These are phyloP conservation scores for Fraxinus baroniana DNA, from an alignment of 305 asterid species.

Conservation along the genomic window DNA sequence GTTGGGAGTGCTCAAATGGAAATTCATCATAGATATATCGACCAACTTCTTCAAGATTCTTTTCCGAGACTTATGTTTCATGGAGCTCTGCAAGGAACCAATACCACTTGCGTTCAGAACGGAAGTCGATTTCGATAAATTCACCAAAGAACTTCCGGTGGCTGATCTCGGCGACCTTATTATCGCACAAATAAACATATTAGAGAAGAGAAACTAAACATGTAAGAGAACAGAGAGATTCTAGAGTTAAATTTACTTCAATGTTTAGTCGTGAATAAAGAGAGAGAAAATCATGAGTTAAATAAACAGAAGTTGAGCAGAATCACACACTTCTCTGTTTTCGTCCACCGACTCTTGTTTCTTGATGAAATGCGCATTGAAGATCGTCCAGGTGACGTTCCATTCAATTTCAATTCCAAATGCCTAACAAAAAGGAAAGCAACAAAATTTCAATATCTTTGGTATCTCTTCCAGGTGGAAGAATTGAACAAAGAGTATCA, in stretches of 20 bases:
- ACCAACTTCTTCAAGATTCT: constrained; percentile 61
- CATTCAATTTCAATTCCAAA: constrained; percentile 36
- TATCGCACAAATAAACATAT: constrained; percentile 27
- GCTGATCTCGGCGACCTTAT: constrained; percentile 46
- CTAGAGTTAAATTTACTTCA: neutral
- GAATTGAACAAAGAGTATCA: constrained; percentile 17
- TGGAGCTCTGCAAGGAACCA: constrained; percentile 33
- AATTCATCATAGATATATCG: constrained; percentile 21
- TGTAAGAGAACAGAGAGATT: neutral
- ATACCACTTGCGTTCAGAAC: constrained; percentile 39
- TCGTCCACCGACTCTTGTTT: constrained; percentile 50
- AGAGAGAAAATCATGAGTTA: constrained; percentile 12
- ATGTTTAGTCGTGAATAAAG: constrained; percentile 3
- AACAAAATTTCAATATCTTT: constrained; percentile 4
- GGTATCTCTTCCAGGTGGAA: neutral
- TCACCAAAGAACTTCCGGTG: constrained; percentile 28
- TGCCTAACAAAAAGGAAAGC: constrained; percentile 45
- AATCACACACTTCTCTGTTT: constrained; percentile 44
- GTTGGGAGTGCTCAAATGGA: constrained; percentile 13
- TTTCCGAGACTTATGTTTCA: constrained; percentile 37
- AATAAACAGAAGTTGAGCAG: constrained; percentile 23
- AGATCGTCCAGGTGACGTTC: constrained; percentile 39
- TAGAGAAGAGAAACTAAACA: constrained; percentile 21
- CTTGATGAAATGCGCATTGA: constrained; percentile 38
- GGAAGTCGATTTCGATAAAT: constrained; percentile 26